Conservation (phyloP, 2,329 filamentous ascomycete species). For the Pseudogymnoascus sp. region DNA sequence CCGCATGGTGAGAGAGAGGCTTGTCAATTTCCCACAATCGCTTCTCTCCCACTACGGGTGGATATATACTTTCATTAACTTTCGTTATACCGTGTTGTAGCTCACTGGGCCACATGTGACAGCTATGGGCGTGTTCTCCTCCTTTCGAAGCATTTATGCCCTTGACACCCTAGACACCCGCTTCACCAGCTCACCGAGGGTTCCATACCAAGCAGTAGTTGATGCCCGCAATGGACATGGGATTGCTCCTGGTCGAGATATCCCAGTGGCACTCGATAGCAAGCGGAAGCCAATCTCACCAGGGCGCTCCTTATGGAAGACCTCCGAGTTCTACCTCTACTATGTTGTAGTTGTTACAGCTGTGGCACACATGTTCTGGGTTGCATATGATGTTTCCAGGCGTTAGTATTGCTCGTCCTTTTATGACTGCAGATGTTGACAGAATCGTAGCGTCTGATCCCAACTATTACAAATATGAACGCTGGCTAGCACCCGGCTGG, state of each 20-base stretch:
- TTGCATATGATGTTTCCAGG: conserved; percentile 77
- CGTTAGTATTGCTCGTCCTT: conserved; percentile 42
- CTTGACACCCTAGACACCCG: conserved; percentile 63
- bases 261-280: conserved; percentile 31
- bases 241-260: conserved; percentile 23
- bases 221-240: conserved; percentile 42
- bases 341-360: conserved; percentile 56
- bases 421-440: conserved; percentile 14
- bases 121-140: conserved; percentile 31
- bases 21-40: neutral
- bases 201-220: conserved; percentile 53
- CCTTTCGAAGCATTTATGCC: conserved; percentile 50
- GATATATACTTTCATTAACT: neutral
- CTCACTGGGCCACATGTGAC: neutral
- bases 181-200: conserved; percentile 63
- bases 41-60: conserved; percentile 1
- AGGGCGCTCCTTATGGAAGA: conserved; percentile 71
- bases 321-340: conserved; percentile 80
- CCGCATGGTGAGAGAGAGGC: conserved; percentile 2
- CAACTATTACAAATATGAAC: conserved; percentile 67
- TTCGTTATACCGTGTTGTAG: neutral
- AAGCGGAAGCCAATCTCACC: conserved; percentile 39
- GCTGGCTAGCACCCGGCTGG: conserved; percentile 73
- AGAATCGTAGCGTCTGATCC: conserved; percentile 62
- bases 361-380: conserved; percentile 84